phyloP scores from a whole-genome alignment of 2,329 filamentous ascomycete genomes.

The Aspergillus sclerotialis region DNA sequence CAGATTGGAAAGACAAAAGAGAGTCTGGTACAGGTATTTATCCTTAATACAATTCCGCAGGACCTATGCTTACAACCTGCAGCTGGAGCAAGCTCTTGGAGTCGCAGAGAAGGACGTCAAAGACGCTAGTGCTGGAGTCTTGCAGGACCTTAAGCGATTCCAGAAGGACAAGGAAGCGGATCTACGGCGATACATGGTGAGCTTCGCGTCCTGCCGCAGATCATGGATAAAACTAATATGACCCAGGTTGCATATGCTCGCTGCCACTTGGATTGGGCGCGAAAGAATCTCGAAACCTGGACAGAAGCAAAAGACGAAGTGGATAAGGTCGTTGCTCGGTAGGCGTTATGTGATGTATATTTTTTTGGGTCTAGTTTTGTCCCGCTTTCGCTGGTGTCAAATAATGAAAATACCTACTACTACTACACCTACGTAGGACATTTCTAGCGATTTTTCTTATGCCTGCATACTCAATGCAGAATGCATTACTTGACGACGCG shows the following conservation, averaged over 20 bases:
- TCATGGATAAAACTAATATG: constrained; percentile 5
- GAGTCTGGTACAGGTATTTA: constrained; percentile 57
- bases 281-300: constrained; percentile 86
- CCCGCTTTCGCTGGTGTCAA: background rate
- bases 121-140: constrained; percentile 79
- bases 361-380: background rate
- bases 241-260: constrained; percentile 79
- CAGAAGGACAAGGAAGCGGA: constrained; percentile 95
- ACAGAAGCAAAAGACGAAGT: constrained; percentile 83
- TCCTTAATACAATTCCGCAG: constrained; percentile 1
- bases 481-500: background rate
- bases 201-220: background rate
- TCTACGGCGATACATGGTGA: constrained; percentile 89
- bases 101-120: constrained; percentile 87
- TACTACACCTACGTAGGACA: too few species aligned
- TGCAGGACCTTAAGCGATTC: constrained; percentile 87
- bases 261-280: constrained; percentile 90
- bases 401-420: too few species aligned
- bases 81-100: constrained; percentile 85
- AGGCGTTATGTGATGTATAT: constrained; percentile 6
- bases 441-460: background rate
- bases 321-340: constrained; percentile 63
- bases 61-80: constrained; percentile 20
- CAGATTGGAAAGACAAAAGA: constrained; percentile 94
- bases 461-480: background rate